Percentiles rank a stretch among this genome's conserved stretches.
phyloP scores from a whole-genome alignment of 164 flowering plant species.

The Chloranthus sessilifolius region DNA sequence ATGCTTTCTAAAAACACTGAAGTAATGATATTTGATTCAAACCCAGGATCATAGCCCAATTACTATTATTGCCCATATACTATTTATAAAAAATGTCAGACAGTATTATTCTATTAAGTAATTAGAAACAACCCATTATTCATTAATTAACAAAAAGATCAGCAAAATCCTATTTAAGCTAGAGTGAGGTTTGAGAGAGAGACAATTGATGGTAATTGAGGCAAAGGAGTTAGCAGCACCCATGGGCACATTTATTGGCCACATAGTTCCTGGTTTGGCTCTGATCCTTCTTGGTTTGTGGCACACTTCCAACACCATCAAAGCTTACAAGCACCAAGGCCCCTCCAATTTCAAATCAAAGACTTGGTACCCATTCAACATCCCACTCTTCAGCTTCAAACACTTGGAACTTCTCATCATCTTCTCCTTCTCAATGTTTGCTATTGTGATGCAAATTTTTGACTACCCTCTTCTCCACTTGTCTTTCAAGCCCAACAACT shows the following conservation, averaged over 20 bases:
- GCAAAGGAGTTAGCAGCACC: conserved; percentile 7
- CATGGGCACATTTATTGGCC: conserved; percentile 70
- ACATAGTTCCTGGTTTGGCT: conserved; percentile 57
- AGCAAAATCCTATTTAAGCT: conserved; percentile 35
- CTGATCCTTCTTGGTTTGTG: conserved; percentile 62
- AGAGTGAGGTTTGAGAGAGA: not conserved
- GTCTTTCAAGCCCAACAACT: conserved; percentile 39
- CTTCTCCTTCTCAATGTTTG: conserved; percentile 44
- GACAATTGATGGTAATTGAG: not conserved
- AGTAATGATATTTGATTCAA: too few species aligned
- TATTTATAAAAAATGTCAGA: too few species aligned
- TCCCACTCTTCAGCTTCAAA: conserved; percentile 24
- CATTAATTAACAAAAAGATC: not conserved
- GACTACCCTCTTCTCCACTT: conserved; percentile 44
- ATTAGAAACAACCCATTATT: not conserved
- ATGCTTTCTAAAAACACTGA: too few species aligned
- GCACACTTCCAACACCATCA: conserved; percentile 53
- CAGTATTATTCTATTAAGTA: not conserved
- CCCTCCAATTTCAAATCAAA: conserved; percentile 32
- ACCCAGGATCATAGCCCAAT: too few species aligned
- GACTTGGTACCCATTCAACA: conserved; percentile 52
- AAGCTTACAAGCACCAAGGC: conserved; percentile 36
- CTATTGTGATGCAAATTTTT: conserved; percentile 39
- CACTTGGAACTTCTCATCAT: conserved; percentile 53
- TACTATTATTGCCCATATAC: too few species aligned